Evolutionary conservation across 257 asterid species (phyloP), one percentile per base, ranked within the genome.

Genomic region (Verbascum thapsus): DNA sequence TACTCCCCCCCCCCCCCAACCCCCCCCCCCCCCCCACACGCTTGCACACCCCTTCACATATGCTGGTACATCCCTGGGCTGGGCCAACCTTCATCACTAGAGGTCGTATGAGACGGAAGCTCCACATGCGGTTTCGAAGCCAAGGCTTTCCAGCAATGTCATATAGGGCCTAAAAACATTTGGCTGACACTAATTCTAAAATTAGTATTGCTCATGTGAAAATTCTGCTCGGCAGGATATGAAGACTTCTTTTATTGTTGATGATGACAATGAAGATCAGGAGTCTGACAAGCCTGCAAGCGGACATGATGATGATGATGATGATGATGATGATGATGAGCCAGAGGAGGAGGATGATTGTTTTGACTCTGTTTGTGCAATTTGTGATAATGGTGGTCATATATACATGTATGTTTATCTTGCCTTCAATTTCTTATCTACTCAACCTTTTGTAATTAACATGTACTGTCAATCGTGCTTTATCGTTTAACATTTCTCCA

Each of bases 351-450:
- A 68, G 40, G 81, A 75, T 56, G 88, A 86, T 55, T 66, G 79
- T 44, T 85, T 78, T 22, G 96, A 85, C 66, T 63, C 68, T 45
- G 83, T 88, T 8, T 88, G 98, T 50, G 87, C 96, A 20, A 76
- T 90, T 47, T 90, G 96, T 78, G 94, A 84, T 30, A 85, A 87
- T 56, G 90, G 95, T 15, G 94, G 95, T 43, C 61, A 74, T 45
- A 51, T 87, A 58, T 59, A 67, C 8, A 62, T 84, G 95, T 85
- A 78, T 45, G 86, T 57, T 44, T 35, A 49, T 54, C 40, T 23
- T 45, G 64, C 60, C 71, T 54, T 51, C 45, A 2, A 22, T 48
- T 47, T 64, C 40, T 12, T 19, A 26, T 51, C 6, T 18, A 17
- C 17, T 37, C 53, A 15, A 3, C 53, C 17, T 20, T 11, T 41